Evolutionary conservation across 768 basidiomycete species (phyloP).

Genomic region (Coprinopsis cinerea): DNA sequence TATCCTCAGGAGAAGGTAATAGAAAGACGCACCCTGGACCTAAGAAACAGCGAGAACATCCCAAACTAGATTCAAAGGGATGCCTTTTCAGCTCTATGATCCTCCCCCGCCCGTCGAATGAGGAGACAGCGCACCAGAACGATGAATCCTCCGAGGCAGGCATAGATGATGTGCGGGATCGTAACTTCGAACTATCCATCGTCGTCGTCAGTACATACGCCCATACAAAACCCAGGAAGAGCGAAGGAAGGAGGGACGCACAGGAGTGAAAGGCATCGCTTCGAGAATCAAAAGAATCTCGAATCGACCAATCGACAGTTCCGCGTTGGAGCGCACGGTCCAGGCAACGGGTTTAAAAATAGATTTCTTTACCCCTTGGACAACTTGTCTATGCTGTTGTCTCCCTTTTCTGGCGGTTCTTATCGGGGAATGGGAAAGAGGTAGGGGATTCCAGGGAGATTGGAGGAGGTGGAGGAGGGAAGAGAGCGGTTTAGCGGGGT

Average conservation of each 20-base stretch:
- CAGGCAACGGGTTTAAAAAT: too few relatives aligned
- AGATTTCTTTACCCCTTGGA: too few relatives aligned
- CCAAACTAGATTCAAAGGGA: conserved; percentile 56
- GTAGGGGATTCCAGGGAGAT: too few relatives aligned
- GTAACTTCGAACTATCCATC: conserved; percentile 50
- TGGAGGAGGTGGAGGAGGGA: too few relatives aligned
- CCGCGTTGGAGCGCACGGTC: too few relatives aligned
- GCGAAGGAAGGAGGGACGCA: not conserved
- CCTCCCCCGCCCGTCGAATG: too few relatives aligned
- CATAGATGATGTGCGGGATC: conserved; percentile 71
- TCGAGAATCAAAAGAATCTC: too few relatives aligned
- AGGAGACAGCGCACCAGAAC: conserved; percentile 57
- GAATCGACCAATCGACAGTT: too few relatives aligned
- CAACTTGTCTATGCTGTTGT: too few relatives aligned
- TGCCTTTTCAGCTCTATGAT: not conserved
- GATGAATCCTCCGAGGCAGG: conserved; percentile 75
- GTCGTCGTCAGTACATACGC: not conserved
- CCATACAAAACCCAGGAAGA: not conserved
- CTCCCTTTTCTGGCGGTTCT: too few relatives aligned
- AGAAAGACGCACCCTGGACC: conserved; percentile 60
- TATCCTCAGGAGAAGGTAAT: conserved; percentile 7
- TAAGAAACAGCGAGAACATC: conserved; percentile 90
- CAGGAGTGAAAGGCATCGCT: conserved; percentile 1
- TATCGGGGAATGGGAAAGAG: too few relatives aligned
- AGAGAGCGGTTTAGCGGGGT: too few relatives aligned